phyloP scores from a whole-genome alignment of 2,329 filamentous ascomycete genomes.

The Phialemonium atrogriseum region DNA sequence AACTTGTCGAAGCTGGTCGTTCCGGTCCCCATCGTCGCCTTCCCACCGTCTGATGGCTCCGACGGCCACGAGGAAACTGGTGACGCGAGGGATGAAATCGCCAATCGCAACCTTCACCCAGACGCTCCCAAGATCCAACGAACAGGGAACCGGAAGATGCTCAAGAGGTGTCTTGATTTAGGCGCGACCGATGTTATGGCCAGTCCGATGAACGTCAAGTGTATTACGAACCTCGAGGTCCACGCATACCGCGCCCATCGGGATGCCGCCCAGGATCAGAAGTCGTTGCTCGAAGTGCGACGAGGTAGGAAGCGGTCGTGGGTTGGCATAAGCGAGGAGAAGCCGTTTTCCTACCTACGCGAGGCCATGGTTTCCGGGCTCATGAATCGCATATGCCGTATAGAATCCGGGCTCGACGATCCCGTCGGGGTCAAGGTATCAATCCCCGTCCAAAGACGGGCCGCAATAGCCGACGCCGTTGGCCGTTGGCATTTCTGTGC shows the following conservation, averaged over 20 bases:
- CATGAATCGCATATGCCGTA: slow-evolving; percentile 82
- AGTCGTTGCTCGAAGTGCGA: slow-evolving; percentile 62
- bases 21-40: slow-evolving; percentile 44
- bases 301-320: slow-evolving; percentile 79
- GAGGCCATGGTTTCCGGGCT: slow-evolving; percentile 91
- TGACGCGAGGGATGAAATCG: slow-evolving; percentile 15
- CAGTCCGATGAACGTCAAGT: slow-evolving; percentile 66
- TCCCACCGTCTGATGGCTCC: slow-evolving; percentile 20
- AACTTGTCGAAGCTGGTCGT: slow-evolving; percentile 49
- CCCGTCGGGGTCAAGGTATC: slow-evolving; percentile 58
- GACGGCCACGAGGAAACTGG: slow-evolving; percentile 19
- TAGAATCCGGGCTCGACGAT: slow-evolving; percentile 52
- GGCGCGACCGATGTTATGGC: slow-evolving; percentile 82
- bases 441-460: slow-evolving; percentile 57
- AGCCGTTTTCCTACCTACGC: slow-evolving; percentile 80
- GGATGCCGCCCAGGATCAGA: slow-evolving; percentile 65
- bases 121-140: slow-evolving; percentile 12
- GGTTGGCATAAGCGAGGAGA: slow-evolving; percentile 79
- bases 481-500: slow-evolving; percentile 83
- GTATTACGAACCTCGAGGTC: slow-evolving; percentile 67
- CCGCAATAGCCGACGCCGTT: slow-evolving; percentile 58
- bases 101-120: slow-evolving; percentile 9
- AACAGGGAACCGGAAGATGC: slow-evolving; percentile 33
- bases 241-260: slow-evolving; percentile 79
- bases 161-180: slow-evolving; percentile 71